Percentiles rank a stretch among this genome's conserved stretches.
These are phyloP conservation scores for Quercus agrifolia DNA, from an alignment of 306 rosid species.

Conservation along the genomic window DNA sequence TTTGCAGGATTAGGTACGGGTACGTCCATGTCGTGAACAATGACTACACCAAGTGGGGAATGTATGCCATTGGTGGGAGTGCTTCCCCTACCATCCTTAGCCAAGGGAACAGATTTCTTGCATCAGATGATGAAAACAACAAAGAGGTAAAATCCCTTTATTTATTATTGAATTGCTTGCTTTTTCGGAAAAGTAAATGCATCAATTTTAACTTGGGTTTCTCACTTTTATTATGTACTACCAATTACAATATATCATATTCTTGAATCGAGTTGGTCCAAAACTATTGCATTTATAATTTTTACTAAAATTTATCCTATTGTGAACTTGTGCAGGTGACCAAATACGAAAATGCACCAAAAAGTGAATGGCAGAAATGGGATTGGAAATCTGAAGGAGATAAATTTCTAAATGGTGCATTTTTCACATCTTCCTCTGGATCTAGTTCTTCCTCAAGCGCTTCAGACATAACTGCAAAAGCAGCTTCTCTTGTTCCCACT, in stretches of 20 bases:
- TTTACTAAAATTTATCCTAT: no score
- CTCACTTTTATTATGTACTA: no score
- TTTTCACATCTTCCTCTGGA: conserved; percentile 52
- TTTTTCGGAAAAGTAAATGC: background rate
- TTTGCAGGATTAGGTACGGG: conserved; percentile 83
- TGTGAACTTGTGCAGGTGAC: conserved; percentile 55
- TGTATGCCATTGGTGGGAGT: conserved; percentile 99
- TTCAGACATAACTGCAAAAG: conserved; percentile 82
- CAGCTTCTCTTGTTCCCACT: conserved; percentile 70
- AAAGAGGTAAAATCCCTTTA: conserved; percentile 57
- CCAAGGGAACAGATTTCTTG: conserved; percentile 87
- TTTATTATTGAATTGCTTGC: background rate
- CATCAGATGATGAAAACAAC: conserved; percentile 71
- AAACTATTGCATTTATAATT: no score
- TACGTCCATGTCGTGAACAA: conserved; percentile 97
- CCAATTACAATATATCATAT: no score
- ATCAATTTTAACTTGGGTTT: no score
- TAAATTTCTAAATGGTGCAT: conserved; percentile 71
- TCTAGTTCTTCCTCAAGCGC: conserved; percentile 91
- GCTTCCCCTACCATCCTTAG: conserved; percentile 90
- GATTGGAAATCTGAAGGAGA: conserved; percentile 96
- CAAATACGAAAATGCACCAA: conserved; percentile 89
- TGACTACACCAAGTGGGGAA: conserved; percentile 99
- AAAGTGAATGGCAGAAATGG: conserved; percentile 79
- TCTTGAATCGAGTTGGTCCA: no score